Conservation (phyloP, 768 basidiomycete species). For the Pholiota conissans region DNA sequence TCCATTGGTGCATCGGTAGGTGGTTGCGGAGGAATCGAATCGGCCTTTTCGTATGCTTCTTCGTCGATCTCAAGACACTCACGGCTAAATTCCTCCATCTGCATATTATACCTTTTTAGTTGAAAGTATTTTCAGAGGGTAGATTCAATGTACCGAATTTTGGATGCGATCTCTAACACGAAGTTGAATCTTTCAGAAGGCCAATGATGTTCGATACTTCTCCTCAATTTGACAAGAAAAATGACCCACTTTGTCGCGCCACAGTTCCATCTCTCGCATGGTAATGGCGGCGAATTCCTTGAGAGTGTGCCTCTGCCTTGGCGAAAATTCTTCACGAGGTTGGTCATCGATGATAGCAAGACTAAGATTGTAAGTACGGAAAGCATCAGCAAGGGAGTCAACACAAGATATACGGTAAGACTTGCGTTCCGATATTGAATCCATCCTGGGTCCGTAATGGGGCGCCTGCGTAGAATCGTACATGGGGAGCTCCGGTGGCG, state of each 20-base stretch:
- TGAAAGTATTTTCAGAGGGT: not conserved
- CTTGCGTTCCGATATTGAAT: constrained; percentile 83
- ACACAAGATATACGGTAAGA: constrained; percentile 4
- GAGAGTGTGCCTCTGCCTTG: constrained; percentile 85
- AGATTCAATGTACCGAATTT: constrained; percentile 54
- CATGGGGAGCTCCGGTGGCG: constrained; percentile 61
- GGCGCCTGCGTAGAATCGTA: constrained; percentile 91
- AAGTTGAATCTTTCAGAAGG: constrained; percentile 67
- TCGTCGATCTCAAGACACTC: constrained; percentile 92
- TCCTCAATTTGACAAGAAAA: not conserved
- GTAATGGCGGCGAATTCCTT: constrained; percentile 95
- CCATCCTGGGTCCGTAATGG: constrained; percentile 89
- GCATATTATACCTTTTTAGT: not conserved
- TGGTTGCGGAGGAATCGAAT: constrained; percentile 32
- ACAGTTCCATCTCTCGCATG: constrained; percentile 95
- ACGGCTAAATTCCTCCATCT: constrained; percentile 96
- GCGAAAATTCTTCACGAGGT: constrained; percentile 82
- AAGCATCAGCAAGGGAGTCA: not conserved
- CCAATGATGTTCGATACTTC: not conserved
- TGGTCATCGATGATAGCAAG: constrained; percentile 84
- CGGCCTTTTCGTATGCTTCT: constrained; percentile 31
- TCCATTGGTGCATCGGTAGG: constrained; percentile 65
- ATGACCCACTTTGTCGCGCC: constrained; percentile 79
- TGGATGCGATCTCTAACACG: constrained; percentile 91
- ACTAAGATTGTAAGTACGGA: constrained; percentile 31